These are phyloP conservation scores for Aleurites moluccanus DNA, from an alignment of 441 rosid genomes.

Conservation along the genomic window DNA sequence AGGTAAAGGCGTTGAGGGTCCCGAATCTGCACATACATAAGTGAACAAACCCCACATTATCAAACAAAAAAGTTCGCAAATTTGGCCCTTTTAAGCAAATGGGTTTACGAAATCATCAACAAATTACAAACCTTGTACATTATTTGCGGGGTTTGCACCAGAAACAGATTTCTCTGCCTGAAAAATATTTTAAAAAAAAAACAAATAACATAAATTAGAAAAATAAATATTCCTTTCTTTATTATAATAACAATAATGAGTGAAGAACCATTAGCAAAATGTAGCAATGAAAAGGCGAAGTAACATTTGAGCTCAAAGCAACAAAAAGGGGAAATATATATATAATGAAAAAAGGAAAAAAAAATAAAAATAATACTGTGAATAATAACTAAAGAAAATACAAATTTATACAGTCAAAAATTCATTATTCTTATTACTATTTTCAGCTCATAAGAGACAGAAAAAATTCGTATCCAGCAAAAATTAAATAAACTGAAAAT, in stretches of 20 bases:
- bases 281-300: constrained; percentile 25
- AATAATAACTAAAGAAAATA: constrained; percentile 38
- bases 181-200: background rate
- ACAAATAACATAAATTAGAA: constrained; percentile 11
- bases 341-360: constrained; percentile 16
- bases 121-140: constrained; percentile 44
- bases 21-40: constrained; percentile 43
- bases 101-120: constrained; percentile 8
- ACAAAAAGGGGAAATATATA: constrained; percentile 26
- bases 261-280: constrained; percentile 21
- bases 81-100: constrained; percentile 16
- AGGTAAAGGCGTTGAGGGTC: constrained; percentile 73
- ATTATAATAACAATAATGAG: constrained; percentile 25
- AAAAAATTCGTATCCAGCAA: constrained; percentile 14
- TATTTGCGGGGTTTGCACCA: constrained; percentile 37
- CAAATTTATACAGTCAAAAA: constrained; percentile 36
- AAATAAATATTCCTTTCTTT: constrained; percentile 8
- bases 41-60: constrained; percentile 9
- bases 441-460: constrained; percentile 21
- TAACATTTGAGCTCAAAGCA: constrained; percentile 28
- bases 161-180: constrained; percentile 50
- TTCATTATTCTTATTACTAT: constrained; percentile 29
- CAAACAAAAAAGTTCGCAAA: constrained; percentile 12
- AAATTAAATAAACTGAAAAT: background rate
- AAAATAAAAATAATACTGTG: constrained; percentile 1